Evolutionary conservation across 164 flowering plant species (phyloP), one percentile per base, ranked within the genome.

Genomic region (Malania oleifera): DNA sequence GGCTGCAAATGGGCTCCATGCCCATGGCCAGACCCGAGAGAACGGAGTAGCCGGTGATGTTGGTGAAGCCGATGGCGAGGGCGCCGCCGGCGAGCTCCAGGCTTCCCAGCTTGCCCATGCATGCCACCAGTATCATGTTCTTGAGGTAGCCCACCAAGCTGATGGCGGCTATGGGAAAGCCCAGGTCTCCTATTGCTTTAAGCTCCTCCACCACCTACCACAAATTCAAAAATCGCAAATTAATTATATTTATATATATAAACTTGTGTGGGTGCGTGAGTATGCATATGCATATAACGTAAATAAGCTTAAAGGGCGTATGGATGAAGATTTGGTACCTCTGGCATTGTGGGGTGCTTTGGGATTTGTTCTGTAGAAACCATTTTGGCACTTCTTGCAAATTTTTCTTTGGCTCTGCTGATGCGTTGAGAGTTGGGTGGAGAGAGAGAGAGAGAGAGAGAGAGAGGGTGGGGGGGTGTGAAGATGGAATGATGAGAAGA

Each of bases 1-100:
- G 98, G 77, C 89, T 83, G 66, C 97, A 92, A 6, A 92, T 60
- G 12, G 98, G 89, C 40, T 92, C 98, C 97, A 92, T 85, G 5
- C 97, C 98, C 84, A 80, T 75, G 75, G 98, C 87, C 0, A 92
- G 73, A 57, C 98, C 97, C 0, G 86, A 84, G 15, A 92, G 77
- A 26, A 89, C 83, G 0, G 98, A 92, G 73, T 92, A 87, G 66
- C 96, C 96, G 22, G 89, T 86, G 75, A 92, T 87, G 81, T 92
- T 92, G 60, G 96, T 84, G 89, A 92, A 92, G 20, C 96, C 91
- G 25, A 92, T 75, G 64, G 96, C 97, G 26, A 92, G 73, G 2
- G 98, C 86, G 0, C 98, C 98, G 1, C 91, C 91, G 0, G 98
- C 97, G 0, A 92, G 91, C 72, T 92, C 96, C 0, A 85, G 73